These are phyloP conservation scores for Pinus taeda DNA, from an alignment of 75 land plant species.

Conservation along the genomic window DNA sequence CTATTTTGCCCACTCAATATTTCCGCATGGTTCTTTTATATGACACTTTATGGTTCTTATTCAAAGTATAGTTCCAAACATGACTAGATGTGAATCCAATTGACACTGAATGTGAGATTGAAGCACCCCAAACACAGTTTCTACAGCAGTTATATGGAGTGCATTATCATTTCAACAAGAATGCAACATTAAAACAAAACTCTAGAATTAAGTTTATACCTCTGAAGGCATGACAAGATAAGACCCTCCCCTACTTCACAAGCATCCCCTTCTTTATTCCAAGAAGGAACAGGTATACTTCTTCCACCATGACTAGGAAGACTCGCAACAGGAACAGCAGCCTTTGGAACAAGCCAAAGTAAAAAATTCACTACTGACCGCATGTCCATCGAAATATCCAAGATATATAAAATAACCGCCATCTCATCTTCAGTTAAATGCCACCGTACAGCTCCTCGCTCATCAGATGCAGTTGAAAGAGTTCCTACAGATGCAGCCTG, in stretches of 20 bases:
- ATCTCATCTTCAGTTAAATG: constrained; percentile 82
- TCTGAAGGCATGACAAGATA: constrained; percentile 66
- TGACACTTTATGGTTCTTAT: not conserved
- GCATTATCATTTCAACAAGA: not conserved
- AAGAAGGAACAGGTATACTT: constrained; percentile 21
- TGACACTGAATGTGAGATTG: not conserved
- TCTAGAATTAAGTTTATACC: constrained; percentile 29
- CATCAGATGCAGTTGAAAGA: constrained; percentile 32
- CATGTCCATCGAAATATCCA: constrained; percentile 73
- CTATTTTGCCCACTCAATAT: no score
- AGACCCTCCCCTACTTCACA: constrained; percentile 72
- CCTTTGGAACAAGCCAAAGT: constrained; percentile 77
- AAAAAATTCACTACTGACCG: constrained; percentile 59
- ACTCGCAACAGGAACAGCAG: constrained; percentile 18
- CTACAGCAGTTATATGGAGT: not conserved
- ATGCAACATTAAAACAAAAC: not conserved
- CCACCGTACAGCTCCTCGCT: constrained; percentile 46
- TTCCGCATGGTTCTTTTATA: not conserved
- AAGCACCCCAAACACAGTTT: not conserved
- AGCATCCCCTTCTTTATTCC: constrained; percentile 45
- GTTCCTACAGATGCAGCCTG: not conserved
- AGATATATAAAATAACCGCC: constrained; percentile 53
- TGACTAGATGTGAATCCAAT: not conserved
- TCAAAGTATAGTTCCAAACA: not conserved
- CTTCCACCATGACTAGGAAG: constrained; percentile 41